Percentiles rank a stretch among this genome's conserved stretches.
phyloP scores from a whole-genome alignment of 768 basidiomycete genomes.

The Multifurca ochricompacta region DNA sequence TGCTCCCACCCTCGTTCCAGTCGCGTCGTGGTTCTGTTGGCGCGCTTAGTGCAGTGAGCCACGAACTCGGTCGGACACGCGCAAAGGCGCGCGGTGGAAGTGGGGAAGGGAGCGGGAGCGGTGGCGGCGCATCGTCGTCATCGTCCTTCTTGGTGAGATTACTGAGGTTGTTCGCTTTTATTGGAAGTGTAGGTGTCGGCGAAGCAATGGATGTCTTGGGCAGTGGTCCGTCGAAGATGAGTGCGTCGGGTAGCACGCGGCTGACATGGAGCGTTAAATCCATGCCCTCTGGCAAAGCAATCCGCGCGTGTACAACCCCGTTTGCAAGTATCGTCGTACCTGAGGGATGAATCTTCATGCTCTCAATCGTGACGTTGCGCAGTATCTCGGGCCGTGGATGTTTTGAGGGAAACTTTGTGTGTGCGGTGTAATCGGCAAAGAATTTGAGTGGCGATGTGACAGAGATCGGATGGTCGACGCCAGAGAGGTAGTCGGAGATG shows the following conservation, averaged over 20 bases:
- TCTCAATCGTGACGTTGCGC: slow-evolving; percentile 55
- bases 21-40: slow-evolving; percentile 32
- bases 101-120: slow-evolving; percentile 53
- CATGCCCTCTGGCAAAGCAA: neutral
- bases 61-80: slow-evolving; percentile 61
- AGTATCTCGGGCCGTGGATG: slow-evolving; percentile 57
- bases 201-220: neutral
- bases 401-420: slow-evolving; percentile 57
- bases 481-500: neutral
- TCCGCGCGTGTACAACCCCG: neutral
- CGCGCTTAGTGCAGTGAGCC: slow-evolving; percentile 45
- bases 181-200: neutral
- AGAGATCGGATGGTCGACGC: neutral
- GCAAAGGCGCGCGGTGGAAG: slow-evolving; percentile 69
- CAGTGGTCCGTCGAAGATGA: slow-evolving; percentile 59
- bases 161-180: neutral
- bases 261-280: slow-evolving; percentile 55
- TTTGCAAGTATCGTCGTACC: neutral
- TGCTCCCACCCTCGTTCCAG: slow-evolving; percentile 42
- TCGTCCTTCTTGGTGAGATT: neutral
- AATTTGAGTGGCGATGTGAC: slow-evolving; percentile 44
- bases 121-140: slow-evolving; percentile 31
- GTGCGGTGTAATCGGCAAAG: slow-evolving; percentile 39
- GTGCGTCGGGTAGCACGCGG: slow-evolving; percentile 63
- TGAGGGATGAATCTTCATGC: neutral